Percentiles rank a stretch among this genome's conserved stretches.
phyloP scores from a whole-genome alignment of 1,284 basidiomycete species.

The Ceratobasidium sp. region DNA sequence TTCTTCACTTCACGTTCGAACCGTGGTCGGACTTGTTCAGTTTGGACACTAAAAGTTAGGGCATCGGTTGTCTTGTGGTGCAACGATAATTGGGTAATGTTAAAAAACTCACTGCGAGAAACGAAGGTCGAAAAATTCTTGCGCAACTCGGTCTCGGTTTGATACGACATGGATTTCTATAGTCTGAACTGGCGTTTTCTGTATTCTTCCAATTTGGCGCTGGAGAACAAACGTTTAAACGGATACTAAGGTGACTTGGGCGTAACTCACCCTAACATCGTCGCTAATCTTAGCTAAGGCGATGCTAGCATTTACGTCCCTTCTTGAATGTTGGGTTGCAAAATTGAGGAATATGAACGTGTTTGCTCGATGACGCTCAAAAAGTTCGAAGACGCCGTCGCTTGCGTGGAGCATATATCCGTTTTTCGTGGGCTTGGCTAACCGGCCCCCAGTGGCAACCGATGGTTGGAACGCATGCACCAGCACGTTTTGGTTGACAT shows the following conservation, averaged over 20 bases:
- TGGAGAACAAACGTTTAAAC: conserved; percentile 50
- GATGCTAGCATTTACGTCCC: conserved; percentile 63
- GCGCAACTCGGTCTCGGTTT: conserved; percentile 66
- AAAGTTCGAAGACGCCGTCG: conserved; percentile 63
- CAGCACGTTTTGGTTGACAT: conserved; percentile 64
- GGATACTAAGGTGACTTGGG: background rate
- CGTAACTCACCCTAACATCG: conserved; percentile 57
- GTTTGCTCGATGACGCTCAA: conserved; percentile 59
- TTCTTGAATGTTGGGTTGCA: conserved; percentile 56
- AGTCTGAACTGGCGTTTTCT: conserved; percentile 58
- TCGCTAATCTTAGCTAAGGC: conserved; percentile 66
- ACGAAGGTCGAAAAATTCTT: conserved; percentile 68
- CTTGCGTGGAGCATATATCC: conserved; percentile 64
- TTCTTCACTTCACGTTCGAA: conserved; percentile 55
- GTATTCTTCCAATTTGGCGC: conserved; percentile 65
- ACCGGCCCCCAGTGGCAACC: conserved; percentile 58
- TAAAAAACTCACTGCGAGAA: conserved; percentile 63
- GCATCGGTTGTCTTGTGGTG: background rate
- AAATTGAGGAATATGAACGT: conserved; percentile 66
- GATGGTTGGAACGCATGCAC: conserved; percentile 67
- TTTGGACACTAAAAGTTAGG: conserved; percentile 57
- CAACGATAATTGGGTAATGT: background rate
- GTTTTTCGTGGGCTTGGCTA: conserved; percentile 54
- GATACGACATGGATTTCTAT: conserved; percentile 72
- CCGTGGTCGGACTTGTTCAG: conserved; percentile 61